Conservation (phyloP, 2,329 filamentous ascomycete genomes). For the Cladosporium sp. region DNA sequence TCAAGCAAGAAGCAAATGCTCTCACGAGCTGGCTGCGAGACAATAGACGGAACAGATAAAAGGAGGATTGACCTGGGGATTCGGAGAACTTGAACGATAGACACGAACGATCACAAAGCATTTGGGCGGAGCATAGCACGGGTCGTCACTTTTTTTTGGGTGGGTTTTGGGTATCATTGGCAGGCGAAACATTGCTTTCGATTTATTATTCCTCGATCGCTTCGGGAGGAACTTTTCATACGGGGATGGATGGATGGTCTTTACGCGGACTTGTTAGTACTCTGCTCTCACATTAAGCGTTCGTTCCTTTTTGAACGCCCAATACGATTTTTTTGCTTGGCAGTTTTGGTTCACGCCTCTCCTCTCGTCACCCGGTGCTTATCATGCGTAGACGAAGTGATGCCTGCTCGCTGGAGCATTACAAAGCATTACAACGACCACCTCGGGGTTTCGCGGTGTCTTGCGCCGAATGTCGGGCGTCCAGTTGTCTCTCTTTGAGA, state of each 20-base stretch:
- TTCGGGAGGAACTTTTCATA: too few relatives aligned
- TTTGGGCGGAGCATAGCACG: constrained; percentile 9
- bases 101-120: constrained; percentile 1
- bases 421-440: neutral
- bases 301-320: neutral
- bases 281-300: neutral
- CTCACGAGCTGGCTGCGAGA: neutral
- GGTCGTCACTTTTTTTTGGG: too few relatives aligned
- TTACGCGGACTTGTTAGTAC: neutral
- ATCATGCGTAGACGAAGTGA: neutral
- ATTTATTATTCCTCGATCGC: neutral
- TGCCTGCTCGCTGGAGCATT: too few relatives aligned
- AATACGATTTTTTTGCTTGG: neutral
- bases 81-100: neutral
- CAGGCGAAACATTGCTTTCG: neutral
- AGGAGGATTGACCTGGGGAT: neutral
- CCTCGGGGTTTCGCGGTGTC: neutral
- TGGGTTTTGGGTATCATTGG: neutral
- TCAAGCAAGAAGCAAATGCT: neutral
- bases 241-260: neutral
- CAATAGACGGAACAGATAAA: neutral
- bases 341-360: neutral
- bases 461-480: neutral
- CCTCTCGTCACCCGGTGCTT: neutral
- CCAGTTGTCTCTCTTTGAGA: constrained; percentile 9